Base-by-base conservation (phyloP, 2,329 filamentous ascomycete genomes). In the Pseudocercospora cruenta region DNA sequence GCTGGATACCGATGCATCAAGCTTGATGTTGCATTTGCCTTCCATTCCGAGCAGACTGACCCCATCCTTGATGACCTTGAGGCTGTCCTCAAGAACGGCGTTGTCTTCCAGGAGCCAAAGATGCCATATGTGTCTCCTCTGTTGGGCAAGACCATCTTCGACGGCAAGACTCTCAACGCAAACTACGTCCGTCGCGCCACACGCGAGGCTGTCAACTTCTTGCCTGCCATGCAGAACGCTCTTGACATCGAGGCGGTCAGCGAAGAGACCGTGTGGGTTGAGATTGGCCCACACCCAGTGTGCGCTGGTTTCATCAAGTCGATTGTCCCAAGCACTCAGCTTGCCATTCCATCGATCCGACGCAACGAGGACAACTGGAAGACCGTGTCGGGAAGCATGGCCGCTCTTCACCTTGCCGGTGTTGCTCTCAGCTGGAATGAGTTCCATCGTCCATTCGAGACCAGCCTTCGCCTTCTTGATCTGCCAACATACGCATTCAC, bases 401-500 rank as follows among this genome's bases (percentile, higher is more conserved):
- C 80, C 62, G 77, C 80, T 0, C 77, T 91, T 0, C 83, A 91
- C 73, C 75, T 75, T 1, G 80, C 78, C 1, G 89, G 88, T 0
- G 70, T 88, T 1, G 77, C 81, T 3, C 77, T 91, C 24, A 79
- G 87, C 69, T 92, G 88, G 87, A 82, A 84, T 58, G 87, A 88
- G 73, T 88, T 84, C 69, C 78, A 84, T 28, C 76, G 74, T 76
- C 9, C 83, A 78, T 81, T 80, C 79, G 71, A 77, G 79, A 36
- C 71, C 80, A 16, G 76, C 78, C 0, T 68, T 39, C 36, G 76
- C 77, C 0, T 69, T 22, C 36, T 88, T 79, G 82, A 87, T 45
- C 84, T 90, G 2, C 88, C 88, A 1, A 67, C 73, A 1, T 80
- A 80, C 61, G 53, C 57, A 6, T 80, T 70, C 68, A 69, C 80